Conservation (phyloP, 1,139 yeast species). For the Hyphopichia burtonii region DNA sequence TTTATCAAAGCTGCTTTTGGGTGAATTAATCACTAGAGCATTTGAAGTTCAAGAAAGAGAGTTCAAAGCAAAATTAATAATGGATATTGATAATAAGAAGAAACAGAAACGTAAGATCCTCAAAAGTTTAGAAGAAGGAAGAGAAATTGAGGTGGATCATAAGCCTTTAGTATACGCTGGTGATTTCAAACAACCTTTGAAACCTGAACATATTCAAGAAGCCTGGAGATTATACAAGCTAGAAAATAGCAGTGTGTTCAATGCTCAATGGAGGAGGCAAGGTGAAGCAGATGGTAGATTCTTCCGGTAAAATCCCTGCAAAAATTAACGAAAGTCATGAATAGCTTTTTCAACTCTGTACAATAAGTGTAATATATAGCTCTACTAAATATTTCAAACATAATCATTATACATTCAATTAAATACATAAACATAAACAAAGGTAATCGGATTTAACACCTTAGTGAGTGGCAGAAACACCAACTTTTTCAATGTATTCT, state of each 20-base stretch:
- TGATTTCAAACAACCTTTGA: conserved; percentile 58
- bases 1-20: conserved; percentile 81
- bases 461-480: conserved; percentile 1
- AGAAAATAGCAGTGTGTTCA: conserved; percentile 67
- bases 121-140: conserved; percentile 27
- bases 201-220: conserved; percentile 83
- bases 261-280: conserved; percentile 66
- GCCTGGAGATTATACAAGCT: conserved; percentile 77
- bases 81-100: conserved; percentile 39
- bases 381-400: too few relatives aligned
- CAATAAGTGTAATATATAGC: too few relatives aligned
- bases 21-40: conserved; percentile 84
- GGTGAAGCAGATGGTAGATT: conserved; percentile 71
- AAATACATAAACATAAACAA: neutral
- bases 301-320: conserved; percentile 44
- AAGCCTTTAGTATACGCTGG: conserved; percentile 33
- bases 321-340: neutral
- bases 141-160: conserved; percentile 30
- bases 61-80: conserved; percentile 41
- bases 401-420: neutral
- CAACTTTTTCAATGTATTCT: conserved; percentile 2
- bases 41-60: conserved; percentile 62
- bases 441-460: neutral
- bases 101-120: conserved; percentile 27
- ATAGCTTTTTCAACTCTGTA: neutral